Conservation (phyloP, 2,329 filamentous ascomycete genomes). For the Ascomycota sp. region DNA sequence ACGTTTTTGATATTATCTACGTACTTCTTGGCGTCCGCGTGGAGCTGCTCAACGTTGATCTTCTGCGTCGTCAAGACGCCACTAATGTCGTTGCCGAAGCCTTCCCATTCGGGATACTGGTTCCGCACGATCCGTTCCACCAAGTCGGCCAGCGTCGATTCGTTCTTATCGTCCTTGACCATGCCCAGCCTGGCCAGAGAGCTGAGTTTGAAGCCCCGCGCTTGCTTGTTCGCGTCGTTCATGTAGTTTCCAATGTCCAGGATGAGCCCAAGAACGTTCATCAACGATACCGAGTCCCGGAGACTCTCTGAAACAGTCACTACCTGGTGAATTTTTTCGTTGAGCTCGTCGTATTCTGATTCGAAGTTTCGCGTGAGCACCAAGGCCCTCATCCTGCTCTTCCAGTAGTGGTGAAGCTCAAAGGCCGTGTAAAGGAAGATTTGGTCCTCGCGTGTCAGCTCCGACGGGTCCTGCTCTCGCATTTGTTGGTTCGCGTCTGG, state of each 20-base stretch:
- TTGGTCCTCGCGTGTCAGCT: conserved; percentile 88
- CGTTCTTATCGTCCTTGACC: conserved; percentile 98
- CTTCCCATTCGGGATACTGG: conserved; percentile 91
- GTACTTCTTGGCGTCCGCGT: conserved; percentile 72
- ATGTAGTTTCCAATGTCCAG: conserved; percentile 98
- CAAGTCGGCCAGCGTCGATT: conserved; percentile 85
- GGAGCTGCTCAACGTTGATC: conserved; percentile 84
- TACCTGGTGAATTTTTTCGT: conserved; percentile 66
- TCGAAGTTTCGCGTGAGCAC: conserved; percentile 70
- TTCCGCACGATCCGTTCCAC: conserved; percentile 92
- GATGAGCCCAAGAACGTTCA: conserved; percentile 91
- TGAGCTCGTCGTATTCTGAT: conserved; percentile 78
- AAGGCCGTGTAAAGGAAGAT: conserved; percentile 86
- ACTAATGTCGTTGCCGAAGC: conserved; percentile 65
- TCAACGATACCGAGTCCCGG: conserved; percentile 75
- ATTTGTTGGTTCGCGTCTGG: conserved; percentile 58
- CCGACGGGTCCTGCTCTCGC: conserved; percentile 67
- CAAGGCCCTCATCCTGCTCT: conserved; percentile 84
- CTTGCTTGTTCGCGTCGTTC: conserved; percentile 98
- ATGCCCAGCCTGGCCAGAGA: conserved; percentile 83
- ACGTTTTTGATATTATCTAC: conserved; percentile 90
- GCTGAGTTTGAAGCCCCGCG: conserved; percentile 90
- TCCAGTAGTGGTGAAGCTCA: conserved; percentile 96
- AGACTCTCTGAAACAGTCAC: conserved; percentile 74
- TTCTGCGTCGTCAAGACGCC: conserved; percentile 67